Conservation (phyloP, 2,329 filamentous ascomycete genomes). For the Nigrospora oryzae region DNA sequence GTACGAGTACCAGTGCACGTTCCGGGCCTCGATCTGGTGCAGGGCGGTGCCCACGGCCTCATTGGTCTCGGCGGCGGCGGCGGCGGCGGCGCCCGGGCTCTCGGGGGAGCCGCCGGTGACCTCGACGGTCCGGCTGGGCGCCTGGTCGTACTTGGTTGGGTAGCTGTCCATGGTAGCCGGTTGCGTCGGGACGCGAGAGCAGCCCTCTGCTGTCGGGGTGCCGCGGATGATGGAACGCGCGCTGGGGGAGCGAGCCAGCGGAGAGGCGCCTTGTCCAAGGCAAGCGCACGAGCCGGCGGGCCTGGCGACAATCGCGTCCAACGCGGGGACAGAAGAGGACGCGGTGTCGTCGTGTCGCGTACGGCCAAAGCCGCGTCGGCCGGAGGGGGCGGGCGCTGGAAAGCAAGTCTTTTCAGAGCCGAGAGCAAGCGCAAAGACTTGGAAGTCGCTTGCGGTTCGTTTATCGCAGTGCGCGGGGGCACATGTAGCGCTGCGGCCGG, state of each 20-base stretch:
- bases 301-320: background rate
- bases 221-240: background rate
- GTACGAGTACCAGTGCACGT: conserved; percentile 61
- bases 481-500: conserved; percentile 23
- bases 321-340: background rate
- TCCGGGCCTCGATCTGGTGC: conserved; percentile 43
- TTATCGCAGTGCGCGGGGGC: conserved; percentile 30
- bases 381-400: background rate
- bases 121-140: conserved; percentile 15
- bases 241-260: background rate
- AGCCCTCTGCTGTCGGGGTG: too few species aligned
- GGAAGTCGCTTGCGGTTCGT: conserved; percentile 49
- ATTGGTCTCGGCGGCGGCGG: conserved; percentile 9
- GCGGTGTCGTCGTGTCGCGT: too few species aligned
- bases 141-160: conserved; percentile 12
- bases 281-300: background rate
- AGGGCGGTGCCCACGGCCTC: conserved; percentile 36
- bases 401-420: conserved; percentile 42
- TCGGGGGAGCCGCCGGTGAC: conserved; percentile 11
- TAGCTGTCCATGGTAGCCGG: conserved; percentile 13
- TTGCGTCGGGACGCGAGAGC: too few species aligned
- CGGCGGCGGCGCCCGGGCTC: conserved; percentile 8
- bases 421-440: conserved; percentile 59
- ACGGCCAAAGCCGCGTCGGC: too few species aligned
- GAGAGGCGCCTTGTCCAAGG: background rate